phyloP scores from a whole-genome alignment of 768 basidiomycete species.

The Boletus rex-veris region DNA sequence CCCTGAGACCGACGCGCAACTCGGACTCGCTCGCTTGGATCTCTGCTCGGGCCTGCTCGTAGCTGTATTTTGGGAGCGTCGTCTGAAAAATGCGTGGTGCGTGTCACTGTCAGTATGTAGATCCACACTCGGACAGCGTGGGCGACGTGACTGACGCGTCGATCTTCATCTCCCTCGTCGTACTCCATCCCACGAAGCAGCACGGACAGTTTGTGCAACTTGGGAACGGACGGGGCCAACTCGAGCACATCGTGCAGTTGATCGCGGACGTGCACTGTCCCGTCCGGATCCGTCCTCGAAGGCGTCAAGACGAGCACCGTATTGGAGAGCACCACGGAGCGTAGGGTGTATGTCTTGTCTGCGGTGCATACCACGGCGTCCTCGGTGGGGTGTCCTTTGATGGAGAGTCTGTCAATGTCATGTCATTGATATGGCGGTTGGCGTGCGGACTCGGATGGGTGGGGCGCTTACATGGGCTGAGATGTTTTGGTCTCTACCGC shows the following conservation, averaged over 20 bases:
- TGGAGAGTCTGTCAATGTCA: conserved; percentile 57
- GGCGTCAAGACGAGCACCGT: conserved; percentile 73
- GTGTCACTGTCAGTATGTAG: no score
- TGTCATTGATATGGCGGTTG: background rate
- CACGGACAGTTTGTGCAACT: conserved; percentile 58
- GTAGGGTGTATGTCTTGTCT: conserved; percentile 74
- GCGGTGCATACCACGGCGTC: conserved; percentile 88
- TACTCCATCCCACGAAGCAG: conserved; percentile 67
- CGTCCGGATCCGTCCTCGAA: conserved; percentile 32
- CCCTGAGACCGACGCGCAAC: conserved; percentile 57
- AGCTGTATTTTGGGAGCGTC: conserved; percentile 43
- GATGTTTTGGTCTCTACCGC: conserved; percentile 33
- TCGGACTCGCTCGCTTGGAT: conserved; percentile 86
- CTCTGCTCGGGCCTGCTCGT: conserved; percentile 55
- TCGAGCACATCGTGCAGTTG: conserved; percentile 84
- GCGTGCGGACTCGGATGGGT: background rate
- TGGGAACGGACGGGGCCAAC: conserved; percentile 72
- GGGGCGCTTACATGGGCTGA: conserved; percentile 28
- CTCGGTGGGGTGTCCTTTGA: conserved; percentile 80
- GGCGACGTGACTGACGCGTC: conserved; percentile 21
- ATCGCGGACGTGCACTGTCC: conserved; percentile 68
- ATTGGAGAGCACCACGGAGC: conserved; percentile 88
- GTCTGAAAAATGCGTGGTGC: conserved; percentile 13
- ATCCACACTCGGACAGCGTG: no score
- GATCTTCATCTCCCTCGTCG: conserved; percentile 57